A percentile compares a stretch with the other conserved stretches of the same genome.
Conservation (phyloP, 1,284 basidiomycete genomes). For the Microbotryum scabiosae region DNA sequence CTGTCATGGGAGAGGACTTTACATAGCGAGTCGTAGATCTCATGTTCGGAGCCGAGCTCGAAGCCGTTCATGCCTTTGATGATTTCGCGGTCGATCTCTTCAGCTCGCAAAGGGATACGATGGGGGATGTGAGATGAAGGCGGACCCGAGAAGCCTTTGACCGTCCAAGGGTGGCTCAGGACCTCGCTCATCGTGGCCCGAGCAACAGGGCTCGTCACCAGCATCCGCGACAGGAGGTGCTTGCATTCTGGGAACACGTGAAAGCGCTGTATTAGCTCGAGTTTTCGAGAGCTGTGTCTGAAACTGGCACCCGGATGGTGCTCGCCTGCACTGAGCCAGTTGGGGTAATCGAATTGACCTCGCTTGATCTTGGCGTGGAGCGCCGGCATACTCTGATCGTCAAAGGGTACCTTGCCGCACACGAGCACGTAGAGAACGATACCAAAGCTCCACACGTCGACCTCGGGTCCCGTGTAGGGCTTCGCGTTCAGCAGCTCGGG, state of each 20-base stretch:
- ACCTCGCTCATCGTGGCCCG: slow-evolving; percentile 81
- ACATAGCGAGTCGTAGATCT: slow-evolving; percentile 67
- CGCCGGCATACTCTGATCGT: slow-evolving; percentile 98
- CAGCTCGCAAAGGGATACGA: slow-evolving; percentile 75
- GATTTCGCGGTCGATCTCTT: slow-evolving; percentile 77
- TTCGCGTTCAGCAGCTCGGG: slow-evolving; percentile 94
- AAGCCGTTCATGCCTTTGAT: slow-evolving; percentile 91
- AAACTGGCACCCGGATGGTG: slow-evolving; percentile 10
- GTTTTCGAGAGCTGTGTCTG: slow-evolving; percentile 18
- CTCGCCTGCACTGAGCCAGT: slow-evolving; percentile 86
- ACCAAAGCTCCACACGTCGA: slow-evolving; percentile 98
- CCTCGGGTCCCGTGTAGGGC: slow-evolving; percentile 93
- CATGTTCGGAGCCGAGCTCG: slow-evolving; percentile 83
- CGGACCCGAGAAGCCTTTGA: slow-evolving; percentile 70
- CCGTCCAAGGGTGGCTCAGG: slow-evolving; percentile 90
- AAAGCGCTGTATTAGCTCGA: background rate
- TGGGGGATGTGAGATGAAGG: slow-evolving; percentile 78
- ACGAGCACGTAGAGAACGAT: slow-evolving; percentile 96
- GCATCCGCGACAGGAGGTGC: slow-evolving; percentile 84
- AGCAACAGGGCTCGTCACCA: slow-evolving; percentile 82
- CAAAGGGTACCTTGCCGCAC: slow-evolving; percentile 97
- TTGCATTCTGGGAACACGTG: slow-evolving; percentile 68
- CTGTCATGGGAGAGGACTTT: slow-evolving; percentile 68
- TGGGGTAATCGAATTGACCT: slow-evolving; percentile 91
- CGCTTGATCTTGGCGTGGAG: slow-evolving; percentile 98